Evolutionary conservation across 192 early-diverging fungal species (phyloP).

Genomic region (Phycomyces nitens): DNA sequence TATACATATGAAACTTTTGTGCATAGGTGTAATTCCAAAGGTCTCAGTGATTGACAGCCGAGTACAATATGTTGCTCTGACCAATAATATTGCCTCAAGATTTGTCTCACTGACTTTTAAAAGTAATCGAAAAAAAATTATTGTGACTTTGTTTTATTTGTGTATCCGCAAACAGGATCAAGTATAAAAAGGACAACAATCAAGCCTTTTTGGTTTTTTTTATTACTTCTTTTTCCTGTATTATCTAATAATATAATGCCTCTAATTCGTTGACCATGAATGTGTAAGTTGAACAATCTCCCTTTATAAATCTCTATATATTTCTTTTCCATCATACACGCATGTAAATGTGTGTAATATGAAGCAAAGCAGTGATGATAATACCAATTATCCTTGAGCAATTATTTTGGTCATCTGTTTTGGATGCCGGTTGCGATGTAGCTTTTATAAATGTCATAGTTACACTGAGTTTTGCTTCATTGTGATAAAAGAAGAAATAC

Average conservation of each 20-base stretch:
- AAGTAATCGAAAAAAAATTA: not conserved
- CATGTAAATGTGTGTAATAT: too few species aligned
- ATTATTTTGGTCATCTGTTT: slow-evolving; percentile 3
- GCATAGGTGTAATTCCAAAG: too few species aligned
- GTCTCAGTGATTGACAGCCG: too few species aligned
- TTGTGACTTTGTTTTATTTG: too few species aligned
- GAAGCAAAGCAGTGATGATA: not conserved
- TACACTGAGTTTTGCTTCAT: not conserved
- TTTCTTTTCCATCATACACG: not conserved
- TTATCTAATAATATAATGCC: too few species aligned
- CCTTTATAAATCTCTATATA: not conserved
- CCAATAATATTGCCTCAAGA: too few species aligned
- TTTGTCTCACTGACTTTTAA: too few species aligned
- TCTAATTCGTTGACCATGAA: too few species aligned
- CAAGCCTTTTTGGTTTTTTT: too few species aligned
- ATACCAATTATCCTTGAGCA: slow-evolving; percentile 5
- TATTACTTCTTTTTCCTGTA: too few species aligned
- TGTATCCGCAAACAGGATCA: not conserved
- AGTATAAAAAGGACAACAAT: not conserved
- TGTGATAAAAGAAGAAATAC: not conserved
- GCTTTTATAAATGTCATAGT: slow-evolving; percentile 5
- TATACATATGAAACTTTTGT: too few species aligned
- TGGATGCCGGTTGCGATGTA: slow-evolving; percentile 3
- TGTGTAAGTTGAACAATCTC: not conserved
- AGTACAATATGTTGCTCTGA: too few species aligned